A percentile compares a stretch with the other conserved stretches of the same genome.
phyloP scores from a whole-genome alignment of 2,329 filamentous ascomycete species.

The Biscogniauxia mediterranea region DNA sequence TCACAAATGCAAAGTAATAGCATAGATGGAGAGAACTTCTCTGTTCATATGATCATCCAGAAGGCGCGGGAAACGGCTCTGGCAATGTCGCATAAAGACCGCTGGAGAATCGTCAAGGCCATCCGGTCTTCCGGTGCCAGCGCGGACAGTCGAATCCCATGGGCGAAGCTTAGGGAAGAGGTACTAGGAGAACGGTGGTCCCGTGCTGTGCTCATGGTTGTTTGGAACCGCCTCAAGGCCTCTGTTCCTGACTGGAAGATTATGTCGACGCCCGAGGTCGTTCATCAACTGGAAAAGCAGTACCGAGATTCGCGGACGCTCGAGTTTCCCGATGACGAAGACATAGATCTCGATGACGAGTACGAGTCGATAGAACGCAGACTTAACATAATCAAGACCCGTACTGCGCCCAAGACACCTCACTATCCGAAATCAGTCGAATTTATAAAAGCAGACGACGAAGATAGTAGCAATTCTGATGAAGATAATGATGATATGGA shows the following conservation, averaged over 20 bases:
- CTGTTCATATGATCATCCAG: slow-evolving; percentile 25
- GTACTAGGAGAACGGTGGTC: slow-evolving; percentile 18
- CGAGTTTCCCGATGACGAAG: slow-evolving; percentile 18
- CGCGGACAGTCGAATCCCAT: slow-evolving; percentile 31
- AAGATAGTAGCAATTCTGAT: slow-evolving; percentile 5
- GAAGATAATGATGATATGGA: slow-evolving; percentile 21
- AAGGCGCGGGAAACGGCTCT: slow-evolving; percentile 28
- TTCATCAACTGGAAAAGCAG: slow-evolving; percentile 18
- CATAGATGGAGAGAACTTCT: slow-evolving; percentile 22
- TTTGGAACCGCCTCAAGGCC: slow-evolving; percentile 29
- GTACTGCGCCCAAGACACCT: slow-evolving; percentile 16
- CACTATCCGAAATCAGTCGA: slow-evolving; percentile 18
- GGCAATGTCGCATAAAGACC: slow-evolving; percentile 26
- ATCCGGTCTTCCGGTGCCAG: slow-evolving; percentile 22
- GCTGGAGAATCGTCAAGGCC: slow-evolving; percentile 25
- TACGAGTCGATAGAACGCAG: slow-evolving; percentile 25
- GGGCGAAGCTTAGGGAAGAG: slow-evolving; percentile 25
- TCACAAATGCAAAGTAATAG: slow-evolving; percentile 19
- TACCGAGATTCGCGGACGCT: slow-evolving; percentile 25
- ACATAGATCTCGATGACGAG: slow-evolving; percentile 24
- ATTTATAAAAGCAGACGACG: slow-evolving; percentile 21
- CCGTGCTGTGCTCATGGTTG: slow-evolving; percentile 28
- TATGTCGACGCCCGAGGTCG: slow-evolving; percentile 24
- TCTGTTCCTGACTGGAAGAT: slow-evolving; percentile 23
- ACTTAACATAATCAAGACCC: slow-evolving; percentile 18